Conservation (phyloP, 108 stramenopile species). For the Fragilariopsis cylindrus region DNA sequence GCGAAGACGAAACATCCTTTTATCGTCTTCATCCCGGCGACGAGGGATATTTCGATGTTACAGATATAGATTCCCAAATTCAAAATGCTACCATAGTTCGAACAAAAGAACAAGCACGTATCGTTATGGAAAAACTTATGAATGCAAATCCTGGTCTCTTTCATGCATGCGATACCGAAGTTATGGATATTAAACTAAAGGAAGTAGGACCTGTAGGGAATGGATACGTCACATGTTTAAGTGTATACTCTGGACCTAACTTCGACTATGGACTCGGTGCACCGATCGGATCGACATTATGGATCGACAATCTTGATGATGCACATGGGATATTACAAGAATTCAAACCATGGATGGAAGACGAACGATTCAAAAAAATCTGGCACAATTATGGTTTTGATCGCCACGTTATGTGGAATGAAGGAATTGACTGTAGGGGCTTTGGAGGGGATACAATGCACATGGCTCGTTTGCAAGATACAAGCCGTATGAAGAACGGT, state of each 20-base stretch:
- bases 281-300: slow-evolving; percentile 75
- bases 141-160: slow-evolving; percentile 44
- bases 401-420: slow-evolving; percentile 96
- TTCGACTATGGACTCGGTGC: slow-evolving; percentile 90
- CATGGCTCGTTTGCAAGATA: slow-evolving; percentile 96
- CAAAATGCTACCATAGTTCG: slow-evolving; percentile 65
- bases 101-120: slow-evolving; percentile 65
- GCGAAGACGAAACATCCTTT: neutral
- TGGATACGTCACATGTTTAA: slow-evolving; percentile 95
- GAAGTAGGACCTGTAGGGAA: slow-evolving; percentile 91
- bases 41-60: slow-evolving; percentile 68
- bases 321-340: slow-evolving; percentile 81
- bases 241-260: slow-evolving; percentile 88
- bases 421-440: slow-evolving; percentile 84
- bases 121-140: slow-evolving; percentile 59
- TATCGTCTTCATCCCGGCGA: slow-evolving; percentile 54
- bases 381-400: slow-evolving; percentile 99
- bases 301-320: slow-evolving; percentile 94
- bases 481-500: slow-evolving; percentile 43
- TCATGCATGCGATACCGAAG: slow-evolving; percentile 98
- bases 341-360: slow-evolving; percentile 88
- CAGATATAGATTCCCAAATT: slow-evolving; percentile 17
- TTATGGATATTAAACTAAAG: slow-evolving; percentile 92
- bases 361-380: slow-evolving; percentile 71
- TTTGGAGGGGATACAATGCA: slow-evolving; percentile 98